Base-by-base conservation (phyloP, 306 rosid species). In the Psophocarpus tetragonolobus region DNA sequence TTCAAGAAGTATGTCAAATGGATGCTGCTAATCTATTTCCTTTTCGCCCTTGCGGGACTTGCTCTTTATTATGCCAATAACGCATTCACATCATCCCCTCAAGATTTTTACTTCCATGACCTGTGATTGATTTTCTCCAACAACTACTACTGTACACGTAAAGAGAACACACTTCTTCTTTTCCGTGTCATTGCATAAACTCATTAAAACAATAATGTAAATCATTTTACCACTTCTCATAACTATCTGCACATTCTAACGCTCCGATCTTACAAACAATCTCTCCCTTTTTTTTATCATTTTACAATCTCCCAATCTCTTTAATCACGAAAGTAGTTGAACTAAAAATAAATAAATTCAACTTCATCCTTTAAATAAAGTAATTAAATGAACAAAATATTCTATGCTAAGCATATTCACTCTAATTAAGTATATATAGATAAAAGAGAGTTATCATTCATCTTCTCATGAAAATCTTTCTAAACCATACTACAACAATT, bases 1-100 rank as follows among this genome's bases (percentile, higher is more conserved):
- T 36, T 56, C 79, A 88, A 76, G 87, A 79, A 67, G 71, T 41
- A 86, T 83, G 23, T 80, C 8, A 88, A 85, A 61, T 45, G 76
- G 75, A 39, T 68, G n/a, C 11, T 93, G 42, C 82, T 82, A 6
- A 39, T 69, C 69, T 62, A 82, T 11, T 27, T 86, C 73, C 58
- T 77, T 15, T 21, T 62, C 15, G 44, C 44, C 24, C 14, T 33
- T 33, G 50, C 81, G 45, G 89, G 86, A 8, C 68, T 93, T 45
- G 77, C 71, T 1, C 45, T 84, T 33, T 30, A 74, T 75, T 30
- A 74, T 78, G 74, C 51, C 23, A 87, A 82, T 48, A 80, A 80
- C 38, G 47, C 71, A 38, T 3, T 77, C 72, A 80, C 54, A 64
- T 73, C 67, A 23, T 58, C 77, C 35, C 13, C 45, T 11, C 60